These are phyloP conservation scores for Yarrowia sp. DNA, from an alignment of 805 yeast genomes.

Conservation along the genomic window DNA sequence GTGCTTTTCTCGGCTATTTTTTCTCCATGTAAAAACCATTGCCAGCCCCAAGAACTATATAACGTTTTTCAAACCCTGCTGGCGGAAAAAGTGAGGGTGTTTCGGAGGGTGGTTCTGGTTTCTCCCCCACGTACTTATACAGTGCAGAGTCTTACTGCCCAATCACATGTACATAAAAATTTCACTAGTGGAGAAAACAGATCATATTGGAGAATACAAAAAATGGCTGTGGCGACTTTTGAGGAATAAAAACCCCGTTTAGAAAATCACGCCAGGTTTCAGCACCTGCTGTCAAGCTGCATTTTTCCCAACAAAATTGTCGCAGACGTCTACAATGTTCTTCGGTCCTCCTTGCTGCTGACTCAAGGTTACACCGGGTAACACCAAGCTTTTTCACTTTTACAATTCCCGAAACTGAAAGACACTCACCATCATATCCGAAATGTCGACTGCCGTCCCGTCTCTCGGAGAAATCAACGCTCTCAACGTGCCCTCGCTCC, in stretches of 20 bases:
- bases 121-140: not conserved
- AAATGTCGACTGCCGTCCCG: slow-evolving; percentile 32
- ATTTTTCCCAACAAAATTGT: not conserved
- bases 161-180: not conserved
- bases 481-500: slow-evolving; percentile 30
- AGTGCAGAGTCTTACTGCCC: not conserved
- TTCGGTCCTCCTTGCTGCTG: slow-evolving; percentile 7
- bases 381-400: slow-evolving; percentile 17
- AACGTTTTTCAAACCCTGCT: not conserved
- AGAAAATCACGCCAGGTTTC: too few species aligned
- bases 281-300: too few species aligned
- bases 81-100: too few species aligned
- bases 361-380: slow-evolving; percentile 22
- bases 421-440: slow-evolving; percentile 17
- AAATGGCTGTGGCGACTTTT: not conserved
- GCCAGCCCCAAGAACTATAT: too few species aligned
- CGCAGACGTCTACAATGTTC: slow-evolving; percentile 15
- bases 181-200: not conserved
- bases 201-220: not conserved
- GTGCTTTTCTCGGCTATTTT: too few species aligned
- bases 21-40: too few species aligned
- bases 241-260: not conserved
- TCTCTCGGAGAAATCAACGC: slow-evolving; percentile 34
- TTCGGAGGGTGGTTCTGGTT: not conserved
- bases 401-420: slow-evolving; percentile 9